These are phyloP conservation scores for Coniochaeta ligniaria DNA, from an alignment of 2,329 filamentous ascomycete species.

Conservation along the genomic window DNA sequence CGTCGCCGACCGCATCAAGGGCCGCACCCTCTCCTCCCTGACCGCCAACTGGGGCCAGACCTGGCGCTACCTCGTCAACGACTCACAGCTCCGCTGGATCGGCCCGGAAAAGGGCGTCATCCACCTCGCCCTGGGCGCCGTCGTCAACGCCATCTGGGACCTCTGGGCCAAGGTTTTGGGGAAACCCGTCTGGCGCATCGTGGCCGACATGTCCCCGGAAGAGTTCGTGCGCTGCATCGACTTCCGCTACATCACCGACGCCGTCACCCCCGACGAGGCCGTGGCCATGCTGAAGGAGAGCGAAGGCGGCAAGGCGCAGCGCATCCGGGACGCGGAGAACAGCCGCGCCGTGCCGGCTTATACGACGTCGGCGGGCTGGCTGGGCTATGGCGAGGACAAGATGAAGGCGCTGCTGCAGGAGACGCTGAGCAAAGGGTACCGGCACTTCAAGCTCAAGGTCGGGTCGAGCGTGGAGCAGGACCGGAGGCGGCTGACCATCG, in stretches of 20 bases:
- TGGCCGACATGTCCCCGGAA: conserved; percentile 83
- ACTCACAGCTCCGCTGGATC: conserved; percentile 89
- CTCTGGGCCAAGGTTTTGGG: conserved; percentile 83
- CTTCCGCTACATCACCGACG: conserved; percentile 91
- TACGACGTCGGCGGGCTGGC: conserved; percentile 84
- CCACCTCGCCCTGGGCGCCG: conserved; percentile 80
- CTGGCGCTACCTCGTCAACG: conserved; percentile 86
- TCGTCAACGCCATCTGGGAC: conserved; percentile 91
- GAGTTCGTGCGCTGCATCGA: conserved; percentile 85
- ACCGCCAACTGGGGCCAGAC: conserved; percentile 79
- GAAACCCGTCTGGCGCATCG: conserved; percentile 86
- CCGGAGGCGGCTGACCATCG: conserved; percentile 61
- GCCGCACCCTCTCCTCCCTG: conserved; percentile 68
- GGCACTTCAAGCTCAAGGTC: conserved; percentile 88
- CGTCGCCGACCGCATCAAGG: conserved; percentile 68
- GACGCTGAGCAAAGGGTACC: conserved; percentile 70
- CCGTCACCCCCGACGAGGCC: conserved; percentile 81
- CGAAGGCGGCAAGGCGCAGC: conserved; percentile 60
- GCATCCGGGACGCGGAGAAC: conserved; percentile 66
- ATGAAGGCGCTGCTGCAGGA: conserved; percentile 69
- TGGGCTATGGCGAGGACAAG: conserved; percentile 86
- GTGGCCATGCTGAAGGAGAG: conserved; percentile 60
- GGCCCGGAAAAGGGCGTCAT: conserved; percentile 92
- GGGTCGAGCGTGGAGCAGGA: conserved; percentile 68
- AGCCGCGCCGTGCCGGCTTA: conserved; percentile 80